Percentiles rank a stretch among this genome's conserved stretches.
phyloP scores from a whole-genome alignment of 805 yeast species.

The Nakazawaea laoshanensis region DNA sequence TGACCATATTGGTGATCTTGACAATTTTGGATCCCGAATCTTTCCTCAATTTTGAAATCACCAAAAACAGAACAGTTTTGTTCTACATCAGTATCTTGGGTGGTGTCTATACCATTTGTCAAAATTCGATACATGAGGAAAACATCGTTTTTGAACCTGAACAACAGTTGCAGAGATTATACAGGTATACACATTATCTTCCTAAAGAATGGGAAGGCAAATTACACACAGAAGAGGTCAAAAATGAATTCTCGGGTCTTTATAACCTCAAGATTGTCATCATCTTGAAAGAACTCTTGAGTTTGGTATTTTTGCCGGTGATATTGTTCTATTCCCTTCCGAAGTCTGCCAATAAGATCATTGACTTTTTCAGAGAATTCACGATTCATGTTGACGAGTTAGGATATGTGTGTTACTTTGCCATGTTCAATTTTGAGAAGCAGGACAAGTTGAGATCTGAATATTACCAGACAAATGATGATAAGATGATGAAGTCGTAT shows the following conservation, averaged over 20 bases:
- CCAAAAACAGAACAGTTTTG: constrained; percentile 70
- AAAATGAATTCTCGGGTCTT: constrained; percentile 69
- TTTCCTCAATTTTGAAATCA: constrained; percentile 81
- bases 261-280: constrained; percentile 69
- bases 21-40: constrained; percentile 83
- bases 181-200: constrained; percentile 83
- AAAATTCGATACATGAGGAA: constrained; percentile 59
- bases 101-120: constrained; percentile 76
- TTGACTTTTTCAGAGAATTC: constrained; percentile 87
- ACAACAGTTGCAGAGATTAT: constrained; percentile 67
- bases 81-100: constrained; percentile 88
- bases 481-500: constrained; percentile 88
- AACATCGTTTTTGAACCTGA: constrained; percentile 85
- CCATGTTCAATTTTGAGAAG: constrained; percentile 73
- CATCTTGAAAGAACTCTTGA: constrained; percentile 68
- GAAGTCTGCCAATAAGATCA: constrained; percentile 58
- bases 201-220: constrained; percentile 84
- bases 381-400: constrained; percentile 89
- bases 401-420: constrained; percentile 91
- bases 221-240: constrained; percentile 79
- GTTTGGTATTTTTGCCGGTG: constrained; percentile 80
- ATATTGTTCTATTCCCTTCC: constrained; percentile 84
- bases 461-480: constrained; percentile 51
- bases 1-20: constrained; percentile 75
- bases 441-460: constrained; percentile 28